Evolutionary conservation across 306 rosid genomes (phyloP), one percentile per base, ranked within the genome.

Genomic region (Pyrus betulifolia): DNA sequence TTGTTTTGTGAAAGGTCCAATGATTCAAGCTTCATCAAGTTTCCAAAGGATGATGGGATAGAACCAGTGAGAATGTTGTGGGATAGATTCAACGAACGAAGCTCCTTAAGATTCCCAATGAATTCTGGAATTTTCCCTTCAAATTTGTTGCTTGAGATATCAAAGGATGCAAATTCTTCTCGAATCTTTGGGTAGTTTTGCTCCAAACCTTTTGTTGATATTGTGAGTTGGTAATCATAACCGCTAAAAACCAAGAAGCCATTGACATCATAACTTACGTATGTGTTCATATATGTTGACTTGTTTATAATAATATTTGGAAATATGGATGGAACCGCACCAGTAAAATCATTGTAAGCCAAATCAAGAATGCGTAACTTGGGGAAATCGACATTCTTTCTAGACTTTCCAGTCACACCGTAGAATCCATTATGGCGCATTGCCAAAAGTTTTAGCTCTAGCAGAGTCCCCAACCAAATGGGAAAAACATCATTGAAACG

Each of bases 231-330:
- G 15, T 59, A 61, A 1, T 5, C 21, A 13, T 2, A 7, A 23
- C 18, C 11, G 1, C 0, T 4, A 0, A 0, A 0, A 19, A 58
- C 0, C 6, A 1, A 0, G 10, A 23, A 1, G 1, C 25, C 17
- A 5, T 11, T 0, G 18, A 22, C 64, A 0, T 59, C 12, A 59
- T 59, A 59, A 23, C 0, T 13, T 10, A 59, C 0, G 31, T 0
- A 0, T 62, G 67, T 15, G 1, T 11, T 0, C 72, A 69, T 69
- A 25, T 69, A 69, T 3, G 7, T 1, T 22, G 72, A 45, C 38
- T 22, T 27, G 58, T 68, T 68, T 11, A 23, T 19, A 13, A 3
- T 14, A 27, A 23, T 14, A 8, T 44, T 33, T 14, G 31, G 22
- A 28, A 44, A 69, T 1, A 44, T 6, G 8, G 33, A 8, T 27